These are phyloP conservation scores for Forsythia viridissima DNA, from an alignment of 257 asterid genomes.

Conservation along the genomic window DNA sequence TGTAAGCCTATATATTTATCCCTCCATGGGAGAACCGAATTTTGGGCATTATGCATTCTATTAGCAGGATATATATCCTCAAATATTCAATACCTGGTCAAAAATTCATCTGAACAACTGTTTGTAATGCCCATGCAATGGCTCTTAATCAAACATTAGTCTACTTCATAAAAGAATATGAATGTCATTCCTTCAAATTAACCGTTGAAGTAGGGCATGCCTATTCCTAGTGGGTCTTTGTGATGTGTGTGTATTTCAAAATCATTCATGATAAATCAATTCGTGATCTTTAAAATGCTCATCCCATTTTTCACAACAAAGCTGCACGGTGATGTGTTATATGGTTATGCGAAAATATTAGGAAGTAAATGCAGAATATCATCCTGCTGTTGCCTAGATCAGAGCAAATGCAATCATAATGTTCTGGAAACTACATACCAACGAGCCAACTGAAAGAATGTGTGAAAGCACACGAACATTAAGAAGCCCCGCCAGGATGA, in stretches of 20 bases:
- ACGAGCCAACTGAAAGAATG: constrained; percentile 90
- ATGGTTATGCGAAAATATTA: constrained; percentile 8
- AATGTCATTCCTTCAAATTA: background rate
- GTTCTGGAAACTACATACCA: constrained; percentile 56
- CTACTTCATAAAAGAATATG: background rate
- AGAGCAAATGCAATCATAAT: constrained; percentile 3
- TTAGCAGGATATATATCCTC: background rate
- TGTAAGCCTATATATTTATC: background rate
- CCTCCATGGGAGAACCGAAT: background rate
- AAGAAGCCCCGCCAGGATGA: constrained; percentile 78
- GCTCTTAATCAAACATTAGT: background rate
- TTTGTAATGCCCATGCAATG: background rate
- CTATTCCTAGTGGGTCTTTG: background rate
- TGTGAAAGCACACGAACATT: constrained; percentile 84
- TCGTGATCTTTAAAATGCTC: constrained; percentile 12
- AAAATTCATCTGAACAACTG: background rate
- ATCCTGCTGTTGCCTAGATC: constrained; percentile 5
- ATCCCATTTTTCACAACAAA: background rate
- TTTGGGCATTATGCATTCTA: background rate
- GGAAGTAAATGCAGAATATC: background rate
- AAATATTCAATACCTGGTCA: background rate
- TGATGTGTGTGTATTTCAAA: background rate
- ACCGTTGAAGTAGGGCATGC: background rate
- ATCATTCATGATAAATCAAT: background rate
- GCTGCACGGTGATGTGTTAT: constrained; percentile 5